Evolutionary conservation across 2,329 filamentous ascomycete genomes (phyloP), one percentile per base, ranked within the genome.

Genomic region (Davidsoniella virescens): DNA sequence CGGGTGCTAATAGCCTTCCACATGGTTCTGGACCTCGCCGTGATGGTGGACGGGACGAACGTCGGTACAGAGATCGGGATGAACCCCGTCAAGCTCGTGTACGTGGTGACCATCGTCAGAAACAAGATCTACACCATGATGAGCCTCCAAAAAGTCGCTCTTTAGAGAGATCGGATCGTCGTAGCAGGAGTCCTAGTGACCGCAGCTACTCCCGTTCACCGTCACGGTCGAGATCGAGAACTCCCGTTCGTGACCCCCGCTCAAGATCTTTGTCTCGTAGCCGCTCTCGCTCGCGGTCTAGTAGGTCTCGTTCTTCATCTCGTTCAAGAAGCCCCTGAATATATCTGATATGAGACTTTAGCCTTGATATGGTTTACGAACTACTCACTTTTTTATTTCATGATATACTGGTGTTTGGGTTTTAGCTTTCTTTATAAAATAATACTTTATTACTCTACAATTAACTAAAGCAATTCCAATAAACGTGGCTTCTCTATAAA

Each of bases 61-160:
- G 51, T 29, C 38, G 52, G 8, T 50, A 53, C 29, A 40, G 48
- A 37, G 52, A 53, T 47, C 44, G 47, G 23, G 51, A 52, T 39
- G 46, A 47, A 20, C 50, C 44, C 29, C 12, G 29, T 4, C 39
- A 36, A 40, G n/a, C 9, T 29, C 44, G 44, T 12, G 29, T 14
- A 20, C 37, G 37, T 14, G 20, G 38, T 6, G 43, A 33, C 20
- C 38, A 49, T 42, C 40, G 26, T 36, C 48, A 46, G 17, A 45
- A 16, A 16, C 41, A 44, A 10, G 44, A 33, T 7, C 41, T 39
- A 16, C 33, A 23, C 3, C 18, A 25, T 6, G 41, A 26, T 33
- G 36, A 29, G 8, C 48, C 33, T 20, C 4, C 48, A 1, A 44
- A 14, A 18, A 33, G 38, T 29, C 36, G 17, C 16, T 42, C 40